Base-by-base conservation (phyloP, 352 stramenopile genomes). In the Globisporangium iwayamae region DNA sequence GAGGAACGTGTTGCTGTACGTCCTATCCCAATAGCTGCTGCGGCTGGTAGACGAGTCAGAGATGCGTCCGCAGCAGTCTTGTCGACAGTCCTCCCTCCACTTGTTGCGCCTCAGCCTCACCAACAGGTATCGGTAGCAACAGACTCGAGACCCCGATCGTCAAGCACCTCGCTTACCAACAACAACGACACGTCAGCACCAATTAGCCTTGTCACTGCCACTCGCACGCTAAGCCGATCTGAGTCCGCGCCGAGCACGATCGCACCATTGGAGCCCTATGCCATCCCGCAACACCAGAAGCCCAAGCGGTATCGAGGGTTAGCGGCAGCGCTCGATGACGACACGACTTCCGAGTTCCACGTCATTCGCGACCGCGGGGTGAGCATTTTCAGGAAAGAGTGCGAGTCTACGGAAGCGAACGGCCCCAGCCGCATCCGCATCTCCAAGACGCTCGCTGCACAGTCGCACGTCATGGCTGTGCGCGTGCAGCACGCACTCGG, bases 381-480 rank as follows among this genome's bases (percentile, higher is more conserved):
- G 16, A 79, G 70, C 48, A 83, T 87, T 47, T 81, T 88, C 59
- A 69, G 75, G 30, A 79, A 76, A 43, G 75, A 89, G 63, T 84
- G 74, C 39, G 58, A 78, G 25, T 47, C 69, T n/a, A 66, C 68
- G 0, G 67, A 72, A 18, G 63, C 68, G 14, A 60, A 73, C 43
- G 71, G 73, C 0, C 59, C 68, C 5, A 75, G 62, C 6, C 73
- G 76, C 0, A 82, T 89, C 53, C 79, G 78, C 36, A 58, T 82
- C 52, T 71, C 78, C 10, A 77, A 66, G 22, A 79, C 82, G 2
- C 63, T 70, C 58, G 46, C 41, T 0, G 79, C 73, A 3, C 71
- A 83, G 57, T 63, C 66, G 36, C 72, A 72, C 14, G 55, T 91
- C 13, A 67, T 87, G 41, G 71, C 74, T 3, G 77, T 72, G 5